Conservation (phyloP, 1,284 basidiomycete species). For the Fistulina hepatica region DNA sequence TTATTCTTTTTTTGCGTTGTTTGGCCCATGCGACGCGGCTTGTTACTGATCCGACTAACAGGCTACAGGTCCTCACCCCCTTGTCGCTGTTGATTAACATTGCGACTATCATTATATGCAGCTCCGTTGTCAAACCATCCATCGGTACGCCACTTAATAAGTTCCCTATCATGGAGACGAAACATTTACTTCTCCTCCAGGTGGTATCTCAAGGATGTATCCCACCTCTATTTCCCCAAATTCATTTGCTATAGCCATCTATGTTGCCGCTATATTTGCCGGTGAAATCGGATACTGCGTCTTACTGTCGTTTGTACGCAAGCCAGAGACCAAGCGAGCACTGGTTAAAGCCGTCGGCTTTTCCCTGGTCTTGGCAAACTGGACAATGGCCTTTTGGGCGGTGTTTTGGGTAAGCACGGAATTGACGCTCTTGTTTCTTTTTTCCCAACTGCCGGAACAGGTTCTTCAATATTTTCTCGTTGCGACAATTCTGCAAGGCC, state of each 20-base stretch:
- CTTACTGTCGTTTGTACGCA: conserved; percentile 59
- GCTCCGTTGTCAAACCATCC: conserved; percentile 42
- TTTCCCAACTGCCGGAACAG: conserved; percentile 21
- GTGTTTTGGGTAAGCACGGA: conserved; percentile 72
- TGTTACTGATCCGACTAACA: conserved; percentile 13
- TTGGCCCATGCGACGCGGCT: neutral
- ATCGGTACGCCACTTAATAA: conserved; percentile 36
- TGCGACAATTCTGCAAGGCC: conserved; percentile 50
- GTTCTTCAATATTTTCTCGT: conserved; percentile 50
- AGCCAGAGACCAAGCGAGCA: conserved; percentile 68
- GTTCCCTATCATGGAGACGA: neutral
- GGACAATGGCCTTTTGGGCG: conserved; percentile 76
- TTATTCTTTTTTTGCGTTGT: neutral
- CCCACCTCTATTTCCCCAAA: conserved; percentile 69
- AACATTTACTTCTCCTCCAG: conserved; percentile 26
- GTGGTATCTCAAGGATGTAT: conserved; percentile 41
- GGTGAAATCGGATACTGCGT: conserved; percentile 74
- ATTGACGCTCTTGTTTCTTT: neutral
- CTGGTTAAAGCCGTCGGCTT: conserved; percentile 70
- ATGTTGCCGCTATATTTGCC: conserved; percentile 50
- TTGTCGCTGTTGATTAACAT: conserved; percentile 66
- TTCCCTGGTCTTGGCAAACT: conserved; percentile 70
- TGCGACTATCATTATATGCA: conserved; percentile 46
- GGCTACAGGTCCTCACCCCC: conserved; percentile 70
- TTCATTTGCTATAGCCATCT: conserved; percentile 50